phyloP scores from a whole-genome alignment of 306 rosid species.

The Prunus fruticosa region DNA sequence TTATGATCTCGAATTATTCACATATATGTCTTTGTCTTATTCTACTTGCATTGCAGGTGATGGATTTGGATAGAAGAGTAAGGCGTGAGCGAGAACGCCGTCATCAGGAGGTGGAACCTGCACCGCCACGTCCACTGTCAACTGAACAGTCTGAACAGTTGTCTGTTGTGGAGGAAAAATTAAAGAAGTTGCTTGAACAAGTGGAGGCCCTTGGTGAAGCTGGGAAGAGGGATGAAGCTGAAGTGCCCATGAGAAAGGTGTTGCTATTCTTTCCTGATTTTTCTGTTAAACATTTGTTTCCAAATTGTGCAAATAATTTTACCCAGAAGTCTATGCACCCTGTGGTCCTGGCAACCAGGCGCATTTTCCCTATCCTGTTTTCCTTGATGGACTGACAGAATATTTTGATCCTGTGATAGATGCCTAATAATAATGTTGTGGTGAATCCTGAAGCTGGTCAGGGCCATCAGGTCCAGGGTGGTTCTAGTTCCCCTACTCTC shows the following conservation, averaged over 20 bases:
- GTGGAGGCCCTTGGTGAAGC: conserved; percentile 87
- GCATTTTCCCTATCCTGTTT: background rate
- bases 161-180: conserved; percentile 69
- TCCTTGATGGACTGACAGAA: background rate
- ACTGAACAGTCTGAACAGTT: conserved; percentile 66
- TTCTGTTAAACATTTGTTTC: conserved; percentile 1
- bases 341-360: background rate
- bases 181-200: conserved; percentile 74
- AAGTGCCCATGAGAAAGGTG: conserved; percentile 80
- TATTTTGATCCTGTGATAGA: conserved; percentile 28
- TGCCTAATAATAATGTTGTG: conserved; percentile 38
- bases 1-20: conserved; percentile 1
- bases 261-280: conserved; percentile 1
- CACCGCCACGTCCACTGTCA: conserved; percentile 57
- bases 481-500: conserved; percentile 17
- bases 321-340: background rate
- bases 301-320: background rate
- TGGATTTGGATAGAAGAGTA: conserved; percentile 84
- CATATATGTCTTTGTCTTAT: background rate
- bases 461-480: conserved; percentile 29
- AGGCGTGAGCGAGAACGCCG: conserved; percentile 72
- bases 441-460: conserved; percentile 40
- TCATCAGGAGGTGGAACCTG: conserved; percentile 71
- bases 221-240: conserved; percentile 88
- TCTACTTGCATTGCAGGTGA: conserved; percentile 45